Conservation (phyloP, 345 rosid species). For the Citrus trifoliata region DNA sequence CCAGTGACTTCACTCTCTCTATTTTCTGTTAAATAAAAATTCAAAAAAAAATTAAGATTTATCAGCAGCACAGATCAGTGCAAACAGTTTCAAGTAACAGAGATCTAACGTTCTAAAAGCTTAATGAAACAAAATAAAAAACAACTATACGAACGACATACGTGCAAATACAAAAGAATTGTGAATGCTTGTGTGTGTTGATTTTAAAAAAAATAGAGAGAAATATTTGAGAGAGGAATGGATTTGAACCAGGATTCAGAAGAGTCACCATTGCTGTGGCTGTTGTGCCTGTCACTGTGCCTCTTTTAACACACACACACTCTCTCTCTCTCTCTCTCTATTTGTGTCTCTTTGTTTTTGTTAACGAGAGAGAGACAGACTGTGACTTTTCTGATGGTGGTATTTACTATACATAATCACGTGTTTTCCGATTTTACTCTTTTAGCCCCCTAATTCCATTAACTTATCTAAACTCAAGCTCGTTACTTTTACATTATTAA, state of each 20-base stretch:
- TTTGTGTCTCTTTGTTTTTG: background rate
- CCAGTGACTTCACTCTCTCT: constrained; percentile 58
- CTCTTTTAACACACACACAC: background rate
- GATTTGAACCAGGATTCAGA: constrained; percentile 23
- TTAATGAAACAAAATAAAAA: background rate
- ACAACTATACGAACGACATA: background rate
- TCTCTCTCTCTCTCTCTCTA: constrained; percentile 17
- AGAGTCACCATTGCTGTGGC: constrained; percentile 32
- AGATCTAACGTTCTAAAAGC: constrained; percentile 23
- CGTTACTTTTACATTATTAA: too few relatives aligned
- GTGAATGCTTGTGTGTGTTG: background rate
- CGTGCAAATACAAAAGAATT: background rate
- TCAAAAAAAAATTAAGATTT: background rate
- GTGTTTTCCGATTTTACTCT: background rate
- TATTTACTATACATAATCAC: background rate
- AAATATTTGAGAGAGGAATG: background rate
- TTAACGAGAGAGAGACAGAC: constrained; percentile 1
- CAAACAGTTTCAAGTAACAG: constrained; percentile 2
- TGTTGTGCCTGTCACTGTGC: background rate
- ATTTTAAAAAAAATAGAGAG: constrained; percentile 2
- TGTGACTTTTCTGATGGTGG: background rate
- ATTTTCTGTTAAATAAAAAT: background rate
- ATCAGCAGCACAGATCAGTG: background rate
- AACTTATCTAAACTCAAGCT: too few relatives aligned
- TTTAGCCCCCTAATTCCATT: background rate